Conservation (phyloP, 106 monocot species). For the Platanthera zijinensis region DNA sequence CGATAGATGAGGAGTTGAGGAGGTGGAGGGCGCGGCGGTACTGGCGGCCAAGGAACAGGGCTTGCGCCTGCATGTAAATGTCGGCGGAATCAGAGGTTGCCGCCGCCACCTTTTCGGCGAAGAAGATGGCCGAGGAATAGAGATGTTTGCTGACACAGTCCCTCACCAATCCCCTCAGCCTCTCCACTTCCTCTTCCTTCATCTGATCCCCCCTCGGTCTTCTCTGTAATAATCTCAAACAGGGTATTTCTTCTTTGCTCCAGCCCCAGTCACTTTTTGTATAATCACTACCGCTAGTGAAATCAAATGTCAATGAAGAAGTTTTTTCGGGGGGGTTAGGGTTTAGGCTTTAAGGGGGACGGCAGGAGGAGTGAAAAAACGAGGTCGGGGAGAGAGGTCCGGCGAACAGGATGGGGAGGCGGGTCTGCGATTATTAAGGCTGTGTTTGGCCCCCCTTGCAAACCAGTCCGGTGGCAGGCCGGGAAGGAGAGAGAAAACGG, state of each 20-base stretch:
- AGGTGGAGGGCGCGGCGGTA: constrained; percentile 89
- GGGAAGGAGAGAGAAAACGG: no score
- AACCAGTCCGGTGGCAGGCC: no score
- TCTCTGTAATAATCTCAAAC: neutral
- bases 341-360: neutral
- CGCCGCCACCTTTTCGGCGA: constrained; percentile 89
- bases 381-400: no score
- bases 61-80: constrained; percentile 99
- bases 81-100: constrained; percentile 80
- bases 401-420: no score
- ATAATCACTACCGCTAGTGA: neutral
- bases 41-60: constrained; percentile 85
- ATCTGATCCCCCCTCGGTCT: constrained; percentile 13
- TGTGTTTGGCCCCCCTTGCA: no score
- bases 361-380: no score
- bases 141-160: constrained; percentile 95
- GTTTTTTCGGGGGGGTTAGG: neutral
- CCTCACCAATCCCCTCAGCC: constrained; percentile 76
- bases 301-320: neutral
- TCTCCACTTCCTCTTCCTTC: constrained; percentile 82
- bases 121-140: constrained; percentile 95
- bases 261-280: neutral
- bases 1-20: constrained; percentile 67
- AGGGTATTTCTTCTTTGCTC: neutral
- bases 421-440: no score